Evolutionary conservation across 2,329 filamentous ascomycete species (phyloP).

Genomic region (Grosmannia clavigera): DNA sequence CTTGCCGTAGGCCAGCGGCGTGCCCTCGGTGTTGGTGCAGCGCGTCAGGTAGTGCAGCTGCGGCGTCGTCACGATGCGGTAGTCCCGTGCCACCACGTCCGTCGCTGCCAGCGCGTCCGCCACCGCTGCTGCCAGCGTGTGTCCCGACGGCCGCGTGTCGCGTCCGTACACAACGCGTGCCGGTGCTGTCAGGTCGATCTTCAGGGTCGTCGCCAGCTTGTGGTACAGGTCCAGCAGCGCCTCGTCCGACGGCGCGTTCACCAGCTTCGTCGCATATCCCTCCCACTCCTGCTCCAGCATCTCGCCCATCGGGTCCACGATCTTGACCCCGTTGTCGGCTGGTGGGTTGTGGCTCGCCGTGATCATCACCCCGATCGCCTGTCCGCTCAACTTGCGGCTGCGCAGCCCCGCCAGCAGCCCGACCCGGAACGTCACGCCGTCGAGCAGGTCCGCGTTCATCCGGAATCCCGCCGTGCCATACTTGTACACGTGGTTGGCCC

Average conservation of each 20-base stretch:
- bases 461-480: conserved; percentile 58
- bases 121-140: conserved; percentile 67
- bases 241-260: conserved; percentile 69
- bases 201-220: conserved; percentile 60
- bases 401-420: conserved; percentile 80
- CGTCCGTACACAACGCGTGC: conserved; percentile 81
- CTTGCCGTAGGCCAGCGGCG: conserved; percentile 75
- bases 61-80: conserved; percentile 88
- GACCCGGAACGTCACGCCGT: conserved; percentile 85
- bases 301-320: conserved; percentile 94
- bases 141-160: conserved; percentile 87
- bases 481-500: conserved; percentile 39
- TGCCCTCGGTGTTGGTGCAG: conserved; percentile 85
- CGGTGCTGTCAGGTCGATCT: conserved; percentile 57
- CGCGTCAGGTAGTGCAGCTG: conserved; percentile 95
- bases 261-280: conserved; percentile 71
- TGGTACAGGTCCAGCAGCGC: conserved; percentile 66
- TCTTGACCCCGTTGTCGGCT: conserved; percentile 83
- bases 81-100: conserved; percentile 65
- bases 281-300: conserved; percentile 98
- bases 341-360: conserved; percentile 89
- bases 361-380: conserved; percentile 94
- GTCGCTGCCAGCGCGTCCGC: conserved; percentile 68
- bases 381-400: conserved; percentile 77
- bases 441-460: conserved; percentile 66